A percentile compares a stretch with the other conserved stretches of the same genome.
phyloP scores from a whole-genome alignment of 73 alveolate species.

The Tetrahymena borealis region DNA sequence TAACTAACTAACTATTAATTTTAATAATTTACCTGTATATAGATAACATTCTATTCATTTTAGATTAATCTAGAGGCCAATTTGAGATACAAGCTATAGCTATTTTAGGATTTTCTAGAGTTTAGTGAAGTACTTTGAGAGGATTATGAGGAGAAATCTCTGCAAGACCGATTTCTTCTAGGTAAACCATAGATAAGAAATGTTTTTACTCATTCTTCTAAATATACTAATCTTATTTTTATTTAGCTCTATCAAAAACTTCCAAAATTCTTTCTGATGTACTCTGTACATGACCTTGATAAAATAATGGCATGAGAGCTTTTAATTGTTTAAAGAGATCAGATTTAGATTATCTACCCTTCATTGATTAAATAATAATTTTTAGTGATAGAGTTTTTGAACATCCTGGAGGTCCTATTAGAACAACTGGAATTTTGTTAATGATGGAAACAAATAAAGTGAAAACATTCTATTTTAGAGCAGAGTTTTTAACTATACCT shows the following conservation, averaged over 20 bases:
- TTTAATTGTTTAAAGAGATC: background rate
- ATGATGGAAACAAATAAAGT: background rate
- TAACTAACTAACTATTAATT: too few relatives aligned
- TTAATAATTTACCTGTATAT: conserved; percentile 11
- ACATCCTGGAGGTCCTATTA: conserved; percentile 54
- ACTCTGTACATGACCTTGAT: conserved; percentile 36
- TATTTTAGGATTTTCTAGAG: conserved; percentile 53
- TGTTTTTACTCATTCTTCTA: background rate
- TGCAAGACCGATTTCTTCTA: conserved; percentile 77
- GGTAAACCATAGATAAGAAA: conserved; percentile 30
- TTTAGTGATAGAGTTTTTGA: conserved; percentile 62
- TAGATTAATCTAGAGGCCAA: conserved; percentile 61
- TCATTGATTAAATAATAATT: conserved; percentile 37
- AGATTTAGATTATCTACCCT: background rate
- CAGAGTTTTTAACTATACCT: background rate
- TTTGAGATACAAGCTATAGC: conserved; percentile 64
- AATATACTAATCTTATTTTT: background rate
- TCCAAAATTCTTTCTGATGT: conserved; percentile 25
- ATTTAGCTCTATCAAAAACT: background rate
- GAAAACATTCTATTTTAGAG: background rate
- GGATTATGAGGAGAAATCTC: conserved; percentile 69
- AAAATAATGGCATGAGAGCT: background rate
- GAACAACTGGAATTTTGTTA: background rate
- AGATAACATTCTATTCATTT: conserved; percentile 51
- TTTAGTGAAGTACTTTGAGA: conserved; percentile 62